Evolutionary conservation across 768 basidiomycete genomes (phyloP), one percentile per base, ranked within the genome.

Genomic region (Sporobolomyces roseus): DNA sequence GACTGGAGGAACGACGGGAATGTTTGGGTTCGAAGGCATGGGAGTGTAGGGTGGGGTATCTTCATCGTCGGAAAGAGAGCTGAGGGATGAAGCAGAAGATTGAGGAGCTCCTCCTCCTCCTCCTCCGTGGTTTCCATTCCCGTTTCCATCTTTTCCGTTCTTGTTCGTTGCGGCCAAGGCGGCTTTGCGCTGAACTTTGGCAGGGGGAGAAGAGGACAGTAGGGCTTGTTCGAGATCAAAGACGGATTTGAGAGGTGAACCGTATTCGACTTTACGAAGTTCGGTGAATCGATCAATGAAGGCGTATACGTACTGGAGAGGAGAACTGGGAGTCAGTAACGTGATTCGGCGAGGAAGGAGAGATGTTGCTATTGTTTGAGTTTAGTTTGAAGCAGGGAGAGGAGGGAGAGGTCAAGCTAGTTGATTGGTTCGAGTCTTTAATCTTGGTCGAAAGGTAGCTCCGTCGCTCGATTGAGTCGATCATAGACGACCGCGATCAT

Each of bases 301-400:
- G 14, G 68, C 51, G 58, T 63, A 69, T 33, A 69, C 68, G 46
- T 69, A 69, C 68, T 69, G 63, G 17, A 2, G 63, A 54, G 51
- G 32, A 36, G 46, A 30, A 36, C 4, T 30, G 55, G 30, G 35
- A 30, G 49, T 23, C 12, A 45, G 51, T 19, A 55, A 32, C 32
- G 54, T 8, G 19, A 33, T 27, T 8, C 14, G 50, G 50, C 6
- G 19, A 35, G 30, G 61, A 29, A 16, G 10, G 50, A 14, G 30
- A 51, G 13, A 12, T 27, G 50, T 51, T 27, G 13, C 30, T 19
- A 12, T 51, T 7, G 25, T 7, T 7, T 8, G 12, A 32, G 25
- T 6, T 8, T n/a, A 51, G 50, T 33, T 23, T 17, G 52, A 36
- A 35, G 30, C 52, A 19, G 19, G n/a, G 49, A 10, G 49, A 17